These are phyloP conservation scores for Esteya vermicola DNA, from an alignment of 2,329 filamentous ascomycete genomes.

Conservation along the genomic window DNA sequence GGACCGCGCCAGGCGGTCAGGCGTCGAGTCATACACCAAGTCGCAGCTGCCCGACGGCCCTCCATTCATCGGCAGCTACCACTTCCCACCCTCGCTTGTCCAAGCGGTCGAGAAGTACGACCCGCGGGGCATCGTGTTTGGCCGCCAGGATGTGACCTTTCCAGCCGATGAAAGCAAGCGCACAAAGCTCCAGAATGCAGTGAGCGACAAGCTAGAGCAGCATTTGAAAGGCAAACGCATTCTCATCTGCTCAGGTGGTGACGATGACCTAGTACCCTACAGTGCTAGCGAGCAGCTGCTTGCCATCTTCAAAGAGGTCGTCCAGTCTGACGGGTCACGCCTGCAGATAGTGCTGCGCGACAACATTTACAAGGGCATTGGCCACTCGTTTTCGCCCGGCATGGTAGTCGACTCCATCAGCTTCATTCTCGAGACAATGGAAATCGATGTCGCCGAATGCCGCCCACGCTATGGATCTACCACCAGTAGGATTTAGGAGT, in stretches of 20 bases:
- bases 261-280: slow-evolving; percentile 62
- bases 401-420: slow-evolving; percentile 55
- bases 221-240: slow-evolving; percentile 48
- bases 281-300: slow-evolving; percentile 44
- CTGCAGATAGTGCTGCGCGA: slow-evolving; percentile 45
- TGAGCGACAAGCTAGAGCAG: slow-evolving; percentile 30
- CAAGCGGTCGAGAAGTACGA: slow-evolving; percentile 51
- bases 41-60: slow-evolving; percentile 39
- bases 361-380: slow-evolving; percentile 51
- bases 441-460: slow-evolving; percentile 20
- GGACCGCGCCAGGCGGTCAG: slow-evolving; percentile 61
- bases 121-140: slow-evolving; percentile 61
- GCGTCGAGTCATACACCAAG: slow-evolving; percentile 43
- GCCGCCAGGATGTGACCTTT: no score
- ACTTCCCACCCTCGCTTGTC: slow-evolving; percentile 61
- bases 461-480: slow-evolving; percentile 3
- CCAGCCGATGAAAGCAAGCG: no score
- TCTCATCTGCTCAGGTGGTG: slow-evolving; percentile 48
- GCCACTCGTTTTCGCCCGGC: slow-evolving; percentile 51
- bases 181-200: slow-evolving; percentile 19
- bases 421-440: slow-evolving; percentile 37
- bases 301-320: slow-evolving; percentile 42
- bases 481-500: no score
- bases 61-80: slow-evolving; percentile 58
- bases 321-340: slow-evolving; percentile 31